phyloP scores from a whole-genome alignment of 169 alveolate species.

The Cryptosporidium parvum region DNA sequence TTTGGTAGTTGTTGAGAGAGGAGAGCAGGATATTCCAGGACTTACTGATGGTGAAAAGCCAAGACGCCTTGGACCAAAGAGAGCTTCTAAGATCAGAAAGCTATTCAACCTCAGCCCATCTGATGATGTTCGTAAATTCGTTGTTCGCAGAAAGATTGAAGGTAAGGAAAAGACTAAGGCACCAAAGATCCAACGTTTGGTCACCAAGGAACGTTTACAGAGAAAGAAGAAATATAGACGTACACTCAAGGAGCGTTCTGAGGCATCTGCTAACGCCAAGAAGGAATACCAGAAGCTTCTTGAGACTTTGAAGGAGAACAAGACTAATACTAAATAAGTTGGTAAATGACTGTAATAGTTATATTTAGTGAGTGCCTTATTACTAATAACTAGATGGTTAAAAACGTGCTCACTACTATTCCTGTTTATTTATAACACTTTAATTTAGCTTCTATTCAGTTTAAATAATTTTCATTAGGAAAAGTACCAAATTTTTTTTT shows the following conservation, averaged over 20 bases:
- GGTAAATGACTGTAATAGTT: conserved; percentile 43
- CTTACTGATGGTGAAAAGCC: conserved; percentile 97
- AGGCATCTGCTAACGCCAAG: conserved; percentile 68
- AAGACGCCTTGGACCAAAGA: conserved; percentile 99
- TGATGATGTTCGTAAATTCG: conserved; percentile 97
- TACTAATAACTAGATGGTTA: conserved; percentile 14
- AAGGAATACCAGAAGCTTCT: conserved; percentile 61
- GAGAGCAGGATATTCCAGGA: conserved; percentile 96
- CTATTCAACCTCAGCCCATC: conserved; percentile 92
- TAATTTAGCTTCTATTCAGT: conserved; percentile 21
- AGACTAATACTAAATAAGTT: conserved; percentile 18
- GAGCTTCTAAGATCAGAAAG: conserved; percentile 98
- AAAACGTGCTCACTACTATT: conserved; percentile 16
- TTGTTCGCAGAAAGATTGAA: conserved; percentile 90
- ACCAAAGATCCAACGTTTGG: conserved; percentile 99
- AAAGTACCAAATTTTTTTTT: neutral
- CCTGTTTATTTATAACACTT: conserved; percentile 32
- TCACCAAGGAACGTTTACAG: conserved; percentile 97
- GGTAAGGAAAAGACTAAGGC: conserved; percentile 95
- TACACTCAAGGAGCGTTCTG: conserved; percentile 65
- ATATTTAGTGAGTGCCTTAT: neutral
- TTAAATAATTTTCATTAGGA: conserved; percentile 13
- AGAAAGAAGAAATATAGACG: conserved; percentile 90
- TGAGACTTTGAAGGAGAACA: conserved; percentile 28
- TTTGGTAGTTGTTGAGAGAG: conserved; percentile 96